These are phyloP conservation scores for Boletus sensibilis DNA, from an alignment of 768 basidiomycete species.

Conservation along the genomic window DNA sequence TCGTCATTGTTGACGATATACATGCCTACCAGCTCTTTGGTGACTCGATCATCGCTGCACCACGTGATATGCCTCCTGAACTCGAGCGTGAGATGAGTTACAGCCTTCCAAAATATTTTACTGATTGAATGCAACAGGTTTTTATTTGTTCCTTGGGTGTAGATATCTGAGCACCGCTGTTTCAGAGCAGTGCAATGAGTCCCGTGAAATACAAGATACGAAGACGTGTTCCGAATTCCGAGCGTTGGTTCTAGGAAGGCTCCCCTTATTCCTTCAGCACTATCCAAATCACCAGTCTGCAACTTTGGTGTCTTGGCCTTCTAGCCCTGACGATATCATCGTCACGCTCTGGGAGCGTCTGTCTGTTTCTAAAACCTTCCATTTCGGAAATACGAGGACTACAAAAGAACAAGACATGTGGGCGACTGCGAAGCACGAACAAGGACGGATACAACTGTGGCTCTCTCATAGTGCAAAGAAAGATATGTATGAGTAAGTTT, in stretches of 20 bases:
- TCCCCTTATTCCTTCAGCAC: constrained; percentile 86
- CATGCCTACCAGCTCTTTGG: constrained; percentile 73
- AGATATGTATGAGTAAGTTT: constrained; percentile 81
- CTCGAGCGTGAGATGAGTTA: constrained; percentile 59
- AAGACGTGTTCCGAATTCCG: constrained; percentile 48
- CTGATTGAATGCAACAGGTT: constrained; percentile 38
- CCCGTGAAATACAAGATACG: constrained; percentile 45
- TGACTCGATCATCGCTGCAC: constrained; percentile 61
- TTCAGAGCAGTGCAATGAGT: constrained; percentile 65
- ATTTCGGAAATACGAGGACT: constrained; percentile 43
- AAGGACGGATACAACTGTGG: constrained; percentile 65
- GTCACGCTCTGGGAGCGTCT: constrained; percentile 66
- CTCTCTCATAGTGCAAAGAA: constrained; percentile 64
- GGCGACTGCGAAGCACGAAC: constrained; percentile 55
- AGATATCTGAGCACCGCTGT: constrained; percentile 65
- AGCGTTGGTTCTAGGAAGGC: constrained; percentile 64
- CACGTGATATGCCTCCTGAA: constrained; percentile 87
- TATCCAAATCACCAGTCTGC: constrained; percentile 59
- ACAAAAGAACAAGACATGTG: constrained; percentile 61
- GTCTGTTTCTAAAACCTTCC: constrained; percentile 54
- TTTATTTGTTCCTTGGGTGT: constrained; percentile 75
- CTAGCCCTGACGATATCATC: constrained; percentile 54
- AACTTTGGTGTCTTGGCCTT: constrained; percentile 60
- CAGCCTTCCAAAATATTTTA: not conserved
- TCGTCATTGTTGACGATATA: constrained; percentile 82